Evolutionary conservation across 305 asterid genomes (phyloP), one percentile per base, ranked within the genome.

Genomic region (Rubia tinctorum): DNA sequence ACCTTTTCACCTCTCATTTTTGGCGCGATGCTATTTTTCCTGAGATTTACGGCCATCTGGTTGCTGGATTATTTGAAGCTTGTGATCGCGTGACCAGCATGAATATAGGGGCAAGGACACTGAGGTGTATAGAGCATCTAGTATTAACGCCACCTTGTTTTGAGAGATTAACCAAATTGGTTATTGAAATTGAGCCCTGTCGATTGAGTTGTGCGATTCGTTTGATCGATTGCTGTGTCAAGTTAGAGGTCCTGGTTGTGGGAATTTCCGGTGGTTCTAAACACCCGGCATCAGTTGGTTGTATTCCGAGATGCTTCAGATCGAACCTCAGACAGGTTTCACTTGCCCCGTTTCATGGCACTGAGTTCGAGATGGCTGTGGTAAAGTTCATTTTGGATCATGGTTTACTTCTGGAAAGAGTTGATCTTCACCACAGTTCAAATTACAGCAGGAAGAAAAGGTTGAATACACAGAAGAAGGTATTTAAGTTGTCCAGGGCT

Each of bases 161-260:
- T 17, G 47, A 64, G 68, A 64, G 47, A 64, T 37, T 64, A 7
- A 64, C 47, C 47, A 15, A 18, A 64, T 64, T 64, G 68, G 20
- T 6, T 37, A 15, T 64, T 6, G 6, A 37, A 5, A 3, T 6
- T 34, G 0, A 30, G 8, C 1, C n/a, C 7, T 5, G 22, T 27
- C 2, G 37, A 6, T 63, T 20, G 68, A 23, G 40, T 1, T 7
- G 13, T 13, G 18, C 30, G 47, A 17, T 34, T 25, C 12, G 30
- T 17, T 34, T 64, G 47, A 6, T 64, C 0, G 8, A 64, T 15
- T 34, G 68, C 7, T 64, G 47, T 7, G 1, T 8, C 68, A 34
- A 17, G n/a, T 37, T 64, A 64, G 23, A 64, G 20, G 20, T 64
- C 23, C 20, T 37, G 13, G 0, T 14, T 20, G 30, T 64, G 9